Base-by-base conservation (phyloP, 257 asterid species). In the Solanum rostratum region DNA sequence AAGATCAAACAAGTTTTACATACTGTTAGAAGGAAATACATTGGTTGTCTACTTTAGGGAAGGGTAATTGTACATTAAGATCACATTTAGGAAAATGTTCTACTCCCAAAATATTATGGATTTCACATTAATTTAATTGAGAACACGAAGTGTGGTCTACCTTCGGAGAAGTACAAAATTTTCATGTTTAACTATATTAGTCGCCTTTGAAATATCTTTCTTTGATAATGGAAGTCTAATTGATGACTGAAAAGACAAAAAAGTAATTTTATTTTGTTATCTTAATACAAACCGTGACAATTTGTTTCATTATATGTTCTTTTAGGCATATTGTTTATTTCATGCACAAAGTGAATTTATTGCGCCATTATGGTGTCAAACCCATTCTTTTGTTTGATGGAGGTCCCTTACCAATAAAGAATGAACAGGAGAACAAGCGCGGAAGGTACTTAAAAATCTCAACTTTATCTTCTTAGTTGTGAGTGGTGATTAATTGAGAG, bases 351-450 rank as follows among this genome's bases (percentile, higher is more conserved):
- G 99, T 96, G 85, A 93, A 94, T 87, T 87, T 96, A 92, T 86
- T 96, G 84, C 93, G 97, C 15, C 98, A 96, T 91, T 88, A 89
- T 82, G 98, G 98, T 66, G 90, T 94, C 65, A 96, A 90, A 88
- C 98, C 99, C 84, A 82, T 96, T 82, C 96, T 95, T 83, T 98
- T 96, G 83, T 95, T 96, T 87, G 99, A 96, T 89, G 99, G 99
- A 84, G 99, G 99, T 59, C 92, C 86, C 88, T 87, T 96, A 81
- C 98, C 97, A 41, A 96, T 96, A 98, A 96, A 96, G 93, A 82
- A 85, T 27, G 99, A 95, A 13, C 98, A 96, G 85, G 99, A 96
- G 94, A 89, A 88, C 83, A 96, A 94, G 88, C 92, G 98, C 69
- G 97, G 93, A 79, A 93, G 99, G 99, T 96, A 89, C 30, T 27